Evolutionary conservation across 139 green algal species (phyloP), one percentile per base, ranked within the genome.

Genomic region (Chlorella ohadii): DNA sequence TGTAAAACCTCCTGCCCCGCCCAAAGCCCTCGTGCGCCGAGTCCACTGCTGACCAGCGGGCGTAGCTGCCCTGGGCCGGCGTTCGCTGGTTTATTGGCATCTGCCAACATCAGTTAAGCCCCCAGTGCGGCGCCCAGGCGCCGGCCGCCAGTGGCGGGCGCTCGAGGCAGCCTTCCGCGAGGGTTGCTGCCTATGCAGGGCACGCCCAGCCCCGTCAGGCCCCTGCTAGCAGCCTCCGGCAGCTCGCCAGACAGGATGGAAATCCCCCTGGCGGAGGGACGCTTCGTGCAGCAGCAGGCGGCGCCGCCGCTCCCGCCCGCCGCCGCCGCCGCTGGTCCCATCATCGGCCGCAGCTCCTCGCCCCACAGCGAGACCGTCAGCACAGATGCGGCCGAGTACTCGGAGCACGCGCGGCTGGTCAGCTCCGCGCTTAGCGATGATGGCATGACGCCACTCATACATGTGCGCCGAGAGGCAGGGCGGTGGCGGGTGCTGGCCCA

Each of bases 341-440:
- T 63, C 57, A 72, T 13, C 76, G 31, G 76, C 36, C 17, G 38
- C 16, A 38, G 68, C 68, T 1, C 16, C 68, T 75, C 68, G 68
- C 68, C 36, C 4, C 33, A 55, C 5, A 75, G 68, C 34, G 16
- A 25, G 68, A 55, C 68, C 12, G 38, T 51, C 7, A 82, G 76
- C 76, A 82, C 31, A 38, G 65, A 67, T 3, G 76, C 65, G 28
- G 76, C 59, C 31, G 65, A 84, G 28, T 71, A 78, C 66, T 68
- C 65, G 4, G 65, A 77, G 65, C n/a, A 38, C 23, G 47, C 56
- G 17, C 70, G 67, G 20, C 38, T 79, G 27, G 39, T 72, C 70
- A 85, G 33, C 70, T 85, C 68, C 34, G 80, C 70, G 36, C 70
- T 85, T 28, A 85, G 80, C 56, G 80, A 85, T 33, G 80, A 85